phyloP scores from a whole-genome alignment of 192 early-diverging fungal genomes.

The Podochytrium sp. region DNA sequence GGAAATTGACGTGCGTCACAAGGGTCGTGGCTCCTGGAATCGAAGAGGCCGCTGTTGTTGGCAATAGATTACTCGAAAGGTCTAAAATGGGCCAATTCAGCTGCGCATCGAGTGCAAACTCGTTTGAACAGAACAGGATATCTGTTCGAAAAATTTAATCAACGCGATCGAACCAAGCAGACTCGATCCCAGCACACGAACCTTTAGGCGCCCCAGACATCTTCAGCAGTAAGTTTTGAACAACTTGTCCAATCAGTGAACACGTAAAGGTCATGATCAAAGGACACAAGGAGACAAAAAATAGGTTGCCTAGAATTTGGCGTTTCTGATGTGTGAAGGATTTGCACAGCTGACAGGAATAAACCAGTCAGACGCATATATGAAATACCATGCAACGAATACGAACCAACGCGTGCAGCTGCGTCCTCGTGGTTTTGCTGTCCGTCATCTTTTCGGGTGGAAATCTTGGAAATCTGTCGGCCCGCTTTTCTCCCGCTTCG shows the following conservation, averaged over 20 bases:
- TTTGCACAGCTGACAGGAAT: neutral
- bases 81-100: constrained; percentile 12
- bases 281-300: constrained; percentile 7
- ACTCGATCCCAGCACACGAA: neutral
- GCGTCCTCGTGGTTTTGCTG: too few relatives aligned
- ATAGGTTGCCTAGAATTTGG: neutral
- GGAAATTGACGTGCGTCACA: constrained; percentile 20
- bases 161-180: neutral
- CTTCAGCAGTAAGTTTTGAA: neutral
- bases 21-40: neutral
- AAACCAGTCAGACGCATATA: too few relatives aligned
- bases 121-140: constrained; percentile 17
- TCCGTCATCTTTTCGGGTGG: too few relatives aligned
- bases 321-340: neutral
- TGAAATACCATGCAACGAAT: too few relatives aligned
- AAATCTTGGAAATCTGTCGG: too few relatives aligned
- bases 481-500: too few relatives aligned
- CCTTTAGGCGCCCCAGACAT: constrained; percentile 13
- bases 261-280: neutral
- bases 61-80: neutral
- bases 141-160: neutral
- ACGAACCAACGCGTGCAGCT: too few relatives aligned
- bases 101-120: neutral
- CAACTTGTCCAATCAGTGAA: neutral
- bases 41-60: neutral